phyloP scores from a whole-genome alignment of 257 asterid species.

The Fraxinus excelsior region DNA sequence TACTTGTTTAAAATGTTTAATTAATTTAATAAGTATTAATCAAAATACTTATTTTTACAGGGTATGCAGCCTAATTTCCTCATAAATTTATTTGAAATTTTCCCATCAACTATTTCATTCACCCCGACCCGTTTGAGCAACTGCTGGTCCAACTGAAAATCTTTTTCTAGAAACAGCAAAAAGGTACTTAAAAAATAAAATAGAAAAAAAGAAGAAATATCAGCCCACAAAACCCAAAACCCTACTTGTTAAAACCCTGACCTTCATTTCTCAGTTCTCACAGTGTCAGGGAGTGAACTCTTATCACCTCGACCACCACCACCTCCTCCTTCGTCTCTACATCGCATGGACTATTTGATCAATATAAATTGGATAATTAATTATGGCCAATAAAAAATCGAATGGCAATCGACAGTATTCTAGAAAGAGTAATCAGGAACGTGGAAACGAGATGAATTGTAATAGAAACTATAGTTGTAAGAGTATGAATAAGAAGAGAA shows the following conservation, averaged over 20 bases:
- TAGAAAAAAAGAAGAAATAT: background rate
- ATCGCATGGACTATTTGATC: conserved; percentile 37
- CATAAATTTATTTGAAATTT: no score
- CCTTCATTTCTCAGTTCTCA: conserved; percentile 35
- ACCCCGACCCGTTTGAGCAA: background rate
- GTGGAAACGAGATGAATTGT: conserved; percentile 29
- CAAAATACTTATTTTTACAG: no score
- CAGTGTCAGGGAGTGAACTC: conserved; percentile 22
- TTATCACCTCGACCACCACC: background rate
- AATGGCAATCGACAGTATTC: conserved; percentile 24
- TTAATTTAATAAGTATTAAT: no score
- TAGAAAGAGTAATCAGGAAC: conserved; percentile 12
- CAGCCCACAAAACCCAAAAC: conserved; percentile 46
- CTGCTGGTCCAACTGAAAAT: background rate
- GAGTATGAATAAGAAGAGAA: conserved; percentile 24
- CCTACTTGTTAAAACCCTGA: conserved; percentile 68
- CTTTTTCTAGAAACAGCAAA: background rate
- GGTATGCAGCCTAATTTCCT: no score
- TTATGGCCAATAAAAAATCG: conserved; percentile 49
- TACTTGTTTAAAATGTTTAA: no score
- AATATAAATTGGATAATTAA: conserved; percentile 10
- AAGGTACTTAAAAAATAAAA: background rate
- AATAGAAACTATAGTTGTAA: conserved; percentile 25
- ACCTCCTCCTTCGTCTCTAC: background rate
- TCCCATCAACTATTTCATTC: background rate